A percentile compares a stretch with the other conserved stretches of the same genome.
Conservation (phyloP, 345 rosid genomes). For the Camelina hispida region DNA sequence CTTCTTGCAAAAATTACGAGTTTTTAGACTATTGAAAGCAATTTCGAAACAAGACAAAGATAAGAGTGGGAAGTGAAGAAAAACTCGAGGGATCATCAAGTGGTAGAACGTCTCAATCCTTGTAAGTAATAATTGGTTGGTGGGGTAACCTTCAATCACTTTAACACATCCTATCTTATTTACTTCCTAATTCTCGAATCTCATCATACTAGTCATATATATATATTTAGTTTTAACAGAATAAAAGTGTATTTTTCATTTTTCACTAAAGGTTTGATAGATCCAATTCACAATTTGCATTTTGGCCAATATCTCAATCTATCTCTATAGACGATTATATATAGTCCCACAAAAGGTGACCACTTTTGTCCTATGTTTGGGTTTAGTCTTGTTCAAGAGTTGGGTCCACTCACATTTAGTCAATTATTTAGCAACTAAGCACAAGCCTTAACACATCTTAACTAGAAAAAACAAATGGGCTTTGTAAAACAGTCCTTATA, state of each 20-base stretch:
- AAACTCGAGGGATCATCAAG: constrained; percentile 17
- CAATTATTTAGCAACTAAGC: constrained; percentile 16
- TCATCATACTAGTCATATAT: neutral
- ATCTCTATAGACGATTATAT: too few species aligned
- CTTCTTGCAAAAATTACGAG: neutral
- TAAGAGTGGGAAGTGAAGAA: constrained; percentile 27
- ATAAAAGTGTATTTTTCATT: neutral
- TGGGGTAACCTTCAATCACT: constrained; percentile 36
- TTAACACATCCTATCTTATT: neutral
- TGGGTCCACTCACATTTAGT: constrained; percentile 34
- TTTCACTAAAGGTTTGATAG: neutral
- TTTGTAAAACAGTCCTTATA: neutral
- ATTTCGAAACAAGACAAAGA: too few species aligned
- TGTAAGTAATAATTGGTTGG: constrained; percentile 31
- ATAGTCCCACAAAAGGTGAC: constrained; percentile 33
- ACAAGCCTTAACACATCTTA: too few species aligned
- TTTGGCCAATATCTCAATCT: constrained; percentile 22
- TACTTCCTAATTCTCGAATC: constrained; percentile 25
- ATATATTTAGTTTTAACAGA: neutral
- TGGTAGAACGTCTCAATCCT: constrained; percentile 25
- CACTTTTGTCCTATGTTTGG: constrained; percentile 34
- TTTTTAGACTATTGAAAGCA: too few species aligned
- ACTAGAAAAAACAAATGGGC: neutral
- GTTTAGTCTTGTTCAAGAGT: constrained; percentile 22
- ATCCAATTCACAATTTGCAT: constrained; percentile 15